phyloP scores from a whole-genome alignment of 164 flowering plant species.

The Brasenia schreberi region DNA sequence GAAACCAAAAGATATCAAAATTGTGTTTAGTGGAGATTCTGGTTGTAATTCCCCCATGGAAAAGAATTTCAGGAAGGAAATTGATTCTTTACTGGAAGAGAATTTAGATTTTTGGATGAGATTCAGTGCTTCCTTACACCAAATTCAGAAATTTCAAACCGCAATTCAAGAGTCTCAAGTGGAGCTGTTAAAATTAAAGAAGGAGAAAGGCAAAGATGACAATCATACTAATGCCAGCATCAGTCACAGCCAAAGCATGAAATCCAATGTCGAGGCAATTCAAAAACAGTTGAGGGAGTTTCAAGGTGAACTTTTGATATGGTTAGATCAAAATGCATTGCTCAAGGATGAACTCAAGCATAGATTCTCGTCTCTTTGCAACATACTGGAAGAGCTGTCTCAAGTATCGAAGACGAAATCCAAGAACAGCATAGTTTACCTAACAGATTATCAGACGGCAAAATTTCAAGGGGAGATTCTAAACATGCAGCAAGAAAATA shows the following conservation, averaged over 20 bases:
- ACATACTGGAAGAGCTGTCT: conserved; percentile 44
- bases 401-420: conserved; percentile 10
- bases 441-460: conserved; percentile 42
- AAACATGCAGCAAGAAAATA: conserved; percentile 70
- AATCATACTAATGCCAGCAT: background rate
- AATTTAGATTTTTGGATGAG: conserved; percentile 74
- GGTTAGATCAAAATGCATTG: conserved; percentile 46
- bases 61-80: conserved; percentile 42
- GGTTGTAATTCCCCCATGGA: conserved; percentile 19
- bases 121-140: conserved; percentile 57
- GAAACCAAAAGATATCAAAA: conserved; percentile 9
- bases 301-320: conserved; percentile 38
- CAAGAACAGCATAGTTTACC: conserved; percentile 12
- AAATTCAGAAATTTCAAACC: conserved; percentile 50
- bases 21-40: conserved; percentile 6
- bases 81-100: conserved; percentile 55
- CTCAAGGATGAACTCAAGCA: conserved; percentile 44
- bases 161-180: conserved; percentile 36
- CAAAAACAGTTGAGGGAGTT: conserved; percentile 55
- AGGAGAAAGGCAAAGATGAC: conserved; percentile 16
- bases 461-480: conserved; percentile 66
- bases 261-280: conserved; percentile 34
- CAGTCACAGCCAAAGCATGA: conserved; percentile 4
- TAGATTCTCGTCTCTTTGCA: conserved; percentile 29
- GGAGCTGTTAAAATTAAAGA: conserved; percentile 23